Conservation (phyloP, 805 yeast genomes). For the Monosporozyma aquatica region DNA sequence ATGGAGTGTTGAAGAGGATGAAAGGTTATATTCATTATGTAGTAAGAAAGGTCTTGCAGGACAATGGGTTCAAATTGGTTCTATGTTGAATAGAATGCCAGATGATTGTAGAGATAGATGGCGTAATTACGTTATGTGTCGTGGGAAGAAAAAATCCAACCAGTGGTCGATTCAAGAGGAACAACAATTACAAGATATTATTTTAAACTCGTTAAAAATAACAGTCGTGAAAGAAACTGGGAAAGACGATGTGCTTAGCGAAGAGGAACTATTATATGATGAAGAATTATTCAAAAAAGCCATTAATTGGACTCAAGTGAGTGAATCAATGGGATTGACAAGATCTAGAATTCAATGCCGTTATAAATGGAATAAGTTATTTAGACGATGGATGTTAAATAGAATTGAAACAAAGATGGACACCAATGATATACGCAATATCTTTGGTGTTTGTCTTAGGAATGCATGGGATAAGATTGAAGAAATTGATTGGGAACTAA, state of each 20-base stretch:
- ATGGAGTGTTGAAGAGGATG: constrained; percentile 76
- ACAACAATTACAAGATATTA: constrained; percentile 41
- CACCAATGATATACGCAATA: constrained; percentile 38
- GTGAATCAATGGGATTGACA: constrained; percentile 75
- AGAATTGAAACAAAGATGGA: constrained; percentile 24
- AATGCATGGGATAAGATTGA: constrained; percentile 34
- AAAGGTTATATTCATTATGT: constrained; percentile 46
- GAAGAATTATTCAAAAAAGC: constrained; percentile 22
- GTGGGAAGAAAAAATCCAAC: constrained; percentile 53
- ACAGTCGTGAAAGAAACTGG: constrained; percentile 3
- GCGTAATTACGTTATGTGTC: constrained; percentile 88
- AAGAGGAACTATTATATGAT: constrained; percentile 7
- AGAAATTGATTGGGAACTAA: constrained; percentile 44
- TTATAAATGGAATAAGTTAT: constrained; percentile 79
- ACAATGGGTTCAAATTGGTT: constrained; percentile 81
- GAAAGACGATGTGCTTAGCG: neutral
- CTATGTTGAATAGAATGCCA: constrained; percentile 76
- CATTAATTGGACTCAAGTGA: constrained; percentile 80
- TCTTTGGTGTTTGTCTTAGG: constrained; percentile 35
- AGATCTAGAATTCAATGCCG: constrained; percentile 86
- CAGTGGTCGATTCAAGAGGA: constrained; percentile 74
- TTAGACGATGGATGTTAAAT: constrained; percentile 35
- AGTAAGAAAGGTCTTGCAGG: constrained; percentile 47
- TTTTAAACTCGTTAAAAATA: constrained; percentile 25
- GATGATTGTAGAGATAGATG: constrained; percentile 92